phyloP scores from a whole-genome alignment of 2,329 filamentous ascomycete genomes.

The Fusarium sp. region DNA sequence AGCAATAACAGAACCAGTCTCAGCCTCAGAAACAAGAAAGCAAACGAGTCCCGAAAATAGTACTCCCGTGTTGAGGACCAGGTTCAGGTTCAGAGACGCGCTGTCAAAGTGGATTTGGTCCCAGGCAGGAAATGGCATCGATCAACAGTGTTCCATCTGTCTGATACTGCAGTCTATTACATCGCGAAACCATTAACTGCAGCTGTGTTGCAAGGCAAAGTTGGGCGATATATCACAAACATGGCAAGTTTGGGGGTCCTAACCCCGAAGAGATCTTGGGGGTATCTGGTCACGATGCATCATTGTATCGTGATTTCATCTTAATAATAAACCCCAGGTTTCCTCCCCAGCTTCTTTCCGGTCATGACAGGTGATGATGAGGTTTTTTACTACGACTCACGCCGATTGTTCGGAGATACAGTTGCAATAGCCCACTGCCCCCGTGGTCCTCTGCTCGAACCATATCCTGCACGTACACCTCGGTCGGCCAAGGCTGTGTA shows the following conservation, averaged over 20 bases:
- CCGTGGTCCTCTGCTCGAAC: constrained; percentile 35
- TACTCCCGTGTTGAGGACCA: background rate
- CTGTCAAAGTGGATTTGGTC: constrained; percentile 14
- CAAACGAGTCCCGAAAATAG: constrained; percentile 2
- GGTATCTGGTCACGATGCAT: constrained; percentile 13
- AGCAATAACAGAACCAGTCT: constrained; percentile 6
- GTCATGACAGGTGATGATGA: constrained; percentile 22
- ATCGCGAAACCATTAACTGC: constrained; percentile 2
- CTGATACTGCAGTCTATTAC: constrained; percentile 1
- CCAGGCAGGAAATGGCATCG: constrained; percentile 21
- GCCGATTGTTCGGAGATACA: constrained; percentile 17
- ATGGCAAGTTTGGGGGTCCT: constrained; percentile 12
- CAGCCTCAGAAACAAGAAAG: constrained; percentile 24
- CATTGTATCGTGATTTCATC: constrained; percentile 27
- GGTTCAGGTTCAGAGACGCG: constrained; percentile 13
- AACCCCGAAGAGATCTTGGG: constrained; percentile 13
- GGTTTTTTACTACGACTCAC: constrained; percentile 11
- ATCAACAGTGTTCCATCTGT: constrained; percentile 20
- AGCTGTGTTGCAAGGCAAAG: background rate
- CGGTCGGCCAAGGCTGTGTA: constrained; percentile 10
- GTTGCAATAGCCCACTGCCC: constrained; percentile 20
- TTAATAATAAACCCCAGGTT: constrained; percentile 29
- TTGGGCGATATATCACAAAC: background rate
- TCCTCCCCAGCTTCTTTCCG: background rate
- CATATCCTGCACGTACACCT: background rate